Evolutionary conservation across 2,329 filamentous ascomycete species (phyloP).

Genomic region (Ceratocystis ficicola): DNA sequence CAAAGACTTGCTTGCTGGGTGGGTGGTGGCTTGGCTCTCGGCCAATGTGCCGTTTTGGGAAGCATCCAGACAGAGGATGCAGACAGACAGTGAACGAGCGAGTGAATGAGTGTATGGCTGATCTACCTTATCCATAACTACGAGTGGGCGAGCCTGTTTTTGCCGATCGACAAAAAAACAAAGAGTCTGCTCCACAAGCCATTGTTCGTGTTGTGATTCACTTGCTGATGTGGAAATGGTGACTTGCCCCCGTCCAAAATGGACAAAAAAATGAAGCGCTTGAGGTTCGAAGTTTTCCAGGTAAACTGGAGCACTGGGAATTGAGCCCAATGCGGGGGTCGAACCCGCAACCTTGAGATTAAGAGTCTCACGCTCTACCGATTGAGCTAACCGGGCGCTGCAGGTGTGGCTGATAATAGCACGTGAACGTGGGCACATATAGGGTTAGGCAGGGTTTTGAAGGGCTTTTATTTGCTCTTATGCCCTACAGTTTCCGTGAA

Average conservation of each 20-base stretch:
- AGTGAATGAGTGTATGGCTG: too few relatives aligned
- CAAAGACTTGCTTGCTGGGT: background rate
- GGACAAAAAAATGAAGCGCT: background rate
- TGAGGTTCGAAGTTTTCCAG: slow-evolving; percentile 19
- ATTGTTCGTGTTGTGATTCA: too few relatives aligned
- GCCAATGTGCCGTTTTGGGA: slow-evolving; percentile 3
- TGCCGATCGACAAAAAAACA: too few relatives aligned
- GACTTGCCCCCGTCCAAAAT: too few relatives aligned
- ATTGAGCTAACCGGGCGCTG: slow-evolving; percentile 50
- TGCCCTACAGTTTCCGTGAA: too few relatives aligned
- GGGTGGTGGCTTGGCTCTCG: background rate
- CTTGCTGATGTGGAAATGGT: too few relatives aligned
- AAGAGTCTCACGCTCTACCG: slow-evolving; percentile 64
- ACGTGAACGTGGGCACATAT: too few relatives aligned
- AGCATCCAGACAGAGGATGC: background rate
- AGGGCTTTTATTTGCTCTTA: too few relatives aligned
- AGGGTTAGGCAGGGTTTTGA: too few relatives aligned
- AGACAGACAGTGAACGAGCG: background rate
- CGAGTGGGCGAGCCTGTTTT: too few relatives aligned
- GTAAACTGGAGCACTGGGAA: slow-evolving; percentile 22
- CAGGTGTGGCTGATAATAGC: background rate
- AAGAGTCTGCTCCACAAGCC: too few relatives aligned
- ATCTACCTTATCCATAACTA: too few relatives aligned
- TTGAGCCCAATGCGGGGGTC: slow-evolving; percentile 29
- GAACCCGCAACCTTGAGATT: slow-evolving; percentile 37